Percentiles rank a stretch among this genome's conserved stretches.
Evolutionary conservation across 2,329 filamentous ascomycete species (phyloP).

Genomic region (Fusarium nygamai): DNA sequence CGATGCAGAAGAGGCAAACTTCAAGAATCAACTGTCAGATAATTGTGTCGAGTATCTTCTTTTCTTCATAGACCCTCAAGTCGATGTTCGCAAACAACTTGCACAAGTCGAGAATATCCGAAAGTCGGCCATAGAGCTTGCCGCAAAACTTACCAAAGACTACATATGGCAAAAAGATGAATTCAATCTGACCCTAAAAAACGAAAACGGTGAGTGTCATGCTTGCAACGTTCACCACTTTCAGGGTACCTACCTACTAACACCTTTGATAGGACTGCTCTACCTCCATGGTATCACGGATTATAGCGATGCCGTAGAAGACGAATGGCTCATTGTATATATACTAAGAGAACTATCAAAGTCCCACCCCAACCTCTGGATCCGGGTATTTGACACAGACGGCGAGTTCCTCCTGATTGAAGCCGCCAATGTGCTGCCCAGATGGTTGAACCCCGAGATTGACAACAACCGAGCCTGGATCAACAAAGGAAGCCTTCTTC

Average conservation of each 20-base stretch:
- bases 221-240: background rate
- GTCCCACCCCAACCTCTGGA: slow-evolving; percentile 78
- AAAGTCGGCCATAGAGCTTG: slow-evolving; percentile 72
- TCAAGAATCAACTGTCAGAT: slow-evolving; percentile 67
- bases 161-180: slow-evolving; percentile 96
- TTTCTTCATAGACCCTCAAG: slow-evolving; percentile 70
- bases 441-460: slow-evolving; percentile 91
- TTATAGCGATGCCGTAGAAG: slow-evolving; percentile 93
- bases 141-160: slow-evolving; percentile 73
- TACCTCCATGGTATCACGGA: slow-evolving; percentile 82
- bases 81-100: slow-evolving; percentile 67
- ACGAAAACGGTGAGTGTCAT: slow-evolving; percentile 59
- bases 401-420: slow-evolving; percentile 96
- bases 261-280: slow-evolving; percentile 53
- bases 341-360: slow-evolving; percentile 83
- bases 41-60: slow-evolving; percentile 88
- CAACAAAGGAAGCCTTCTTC: slow-evolving; percentile 75
- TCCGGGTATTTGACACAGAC: slow-evolving; percentile 85
- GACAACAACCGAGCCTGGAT: slow-evolving; percentile 93
- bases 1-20: background rate
- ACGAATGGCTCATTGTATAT: slow-evolving; percentile 97
- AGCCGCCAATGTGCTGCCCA: slow-evolving; percentile 86
- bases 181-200: slow-evolving; percentile 76
- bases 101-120: slow-evolving; percentile 76
- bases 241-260: slow-evolving; percentile 3